These are phyloP conservation scores for Thoreauomyces humboldtii DNA, from an alignment of 192 early-diverging fungal species.

Conservation along the genomic window DNA sequence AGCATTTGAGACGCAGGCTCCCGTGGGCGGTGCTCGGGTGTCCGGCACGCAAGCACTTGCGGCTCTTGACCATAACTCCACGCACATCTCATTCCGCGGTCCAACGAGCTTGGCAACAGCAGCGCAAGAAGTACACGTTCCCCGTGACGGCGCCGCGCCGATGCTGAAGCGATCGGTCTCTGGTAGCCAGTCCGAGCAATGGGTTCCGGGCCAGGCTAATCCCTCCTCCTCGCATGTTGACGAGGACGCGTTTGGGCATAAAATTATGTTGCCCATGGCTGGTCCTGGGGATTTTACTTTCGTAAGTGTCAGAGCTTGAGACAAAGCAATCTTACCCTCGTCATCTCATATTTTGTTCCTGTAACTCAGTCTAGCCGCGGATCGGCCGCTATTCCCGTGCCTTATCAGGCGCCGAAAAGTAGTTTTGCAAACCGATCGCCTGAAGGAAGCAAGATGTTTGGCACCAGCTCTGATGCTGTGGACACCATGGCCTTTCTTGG, in stretches of 20 bases:
- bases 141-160: neutral
- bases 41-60: too few species aligned
- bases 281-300: neutral
- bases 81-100: too few species aligned
- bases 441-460: conserved; percentile 13
- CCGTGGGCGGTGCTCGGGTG: too few species aligned
- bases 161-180: neutral
- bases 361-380: neutral
- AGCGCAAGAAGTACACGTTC: too few species aligned
- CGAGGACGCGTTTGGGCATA: conserved; percentile 12
- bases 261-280: neutral
- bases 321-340: neutral
- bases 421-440: neutral
- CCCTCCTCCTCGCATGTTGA: too few species aligned
- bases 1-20: too few species aligned
- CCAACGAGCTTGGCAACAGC: too few species aligned
- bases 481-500: conserved; percentile 33
- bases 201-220: too few species aligned
- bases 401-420: neutral
- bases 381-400: conserved; percentile 4
- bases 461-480: conserved; percentile 29
- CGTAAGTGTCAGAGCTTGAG: neutral
- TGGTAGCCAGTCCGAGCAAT: neutral
- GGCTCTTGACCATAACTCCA: too few species aligned
- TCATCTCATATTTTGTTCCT: neutral